Conservation (phyloP, 495 filamentous ascomycete genomes). For the Penicillium longicatenatum region DNA sequence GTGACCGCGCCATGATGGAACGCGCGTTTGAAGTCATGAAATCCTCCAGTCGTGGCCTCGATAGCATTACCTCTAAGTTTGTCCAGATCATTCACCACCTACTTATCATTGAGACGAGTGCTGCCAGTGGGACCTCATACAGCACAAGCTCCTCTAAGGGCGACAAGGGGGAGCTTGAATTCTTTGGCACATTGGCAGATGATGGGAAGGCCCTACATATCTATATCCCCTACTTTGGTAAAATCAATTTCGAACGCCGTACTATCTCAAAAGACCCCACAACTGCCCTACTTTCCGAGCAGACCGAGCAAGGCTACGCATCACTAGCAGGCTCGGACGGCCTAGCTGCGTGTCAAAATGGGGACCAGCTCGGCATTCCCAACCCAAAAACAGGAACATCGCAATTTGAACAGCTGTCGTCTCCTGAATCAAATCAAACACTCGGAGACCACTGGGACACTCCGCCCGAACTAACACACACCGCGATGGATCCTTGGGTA, state of each 20-base stretch:
- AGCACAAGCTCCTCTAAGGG: conserved; percentile 20
- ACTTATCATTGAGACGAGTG: conserved; percentile 26
- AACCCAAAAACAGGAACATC: not conserved
- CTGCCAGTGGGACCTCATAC: conserved; percentile 24
- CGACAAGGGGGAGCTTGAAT: conserved; percentile 15
- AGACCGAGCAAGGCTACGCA: not conserved
- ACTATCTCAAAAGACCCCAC: not conserved
- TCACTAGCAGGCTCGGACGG: not conserved
- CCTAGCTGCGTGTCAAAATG: not conserved
- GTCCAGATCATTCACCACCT: conserved; percentile 39
- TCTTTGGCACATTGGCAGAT: conserved; percentile 10
- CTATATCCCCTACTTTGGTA: conserved; percentile 45
- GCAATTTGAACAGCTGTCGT: not conserved
- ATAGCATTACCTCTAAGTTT: conserved; percentile 32
- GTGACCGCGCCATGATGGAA: conserved; percentile 49
- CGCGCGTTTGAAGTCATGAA: conserved; percentile 40
- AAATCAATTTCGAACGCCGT: conserved; percentile 33
- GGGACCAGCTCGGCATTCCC: not conserved
- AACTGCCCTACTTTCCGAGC: not conserved
- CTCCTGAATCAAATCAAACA: not conserved
- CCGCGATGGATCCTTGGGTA: not conserved
- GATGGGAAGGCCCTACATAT: conserved; percentile 22
- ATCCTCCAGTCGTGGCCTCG: conserved; percentile 14
- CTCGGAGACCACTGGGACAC: not conserved
- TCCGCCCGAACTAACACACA: not conserved